Conservation (phyloP, 1,284 basidiomycete species). For the Fomitopsis palustris region DNA sequence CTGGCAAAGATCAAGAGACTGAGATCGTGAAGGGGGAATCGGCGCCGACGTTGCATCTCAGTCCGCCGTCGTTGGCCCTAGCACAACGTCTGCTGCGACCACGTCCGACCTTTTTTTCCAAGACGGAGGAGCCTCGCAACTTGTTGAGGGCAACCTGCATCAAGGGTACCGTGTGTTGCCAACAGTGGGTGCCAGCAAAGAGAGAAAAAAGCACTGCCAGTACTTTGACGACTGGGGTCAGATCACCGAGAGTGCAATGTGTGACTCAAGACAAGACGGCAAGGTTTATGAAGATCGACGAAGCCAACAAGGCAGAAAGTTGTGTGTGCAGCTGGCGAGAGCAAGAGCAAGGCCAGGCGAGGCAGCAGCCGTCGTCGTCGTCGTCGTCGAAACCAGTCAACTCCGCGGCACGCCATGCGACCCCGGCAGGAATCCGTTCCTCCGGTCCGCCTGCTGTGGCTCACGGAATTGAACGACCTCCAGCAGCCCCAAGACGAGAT, state of each 20-base stretch:
- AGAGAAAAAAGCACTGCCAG: not conserved
- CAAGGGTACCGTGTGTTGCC: not conserved
- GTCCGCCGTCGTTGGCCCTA: too few relatives aligned
- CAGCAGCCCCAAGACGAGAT: not conserved
- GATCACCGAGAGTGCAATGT: not conserved
- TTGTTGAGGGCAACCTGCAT: not conserved
- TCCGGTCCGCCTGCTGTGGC: not conserved
- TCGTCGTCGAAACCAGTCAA: not conserved
- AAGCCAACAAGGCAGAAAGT: not conserved
- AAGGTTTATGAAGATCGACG: not conserved
- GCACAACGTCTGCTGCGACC: too few relatives aligned
- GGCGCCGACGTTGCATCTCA: not conserved
- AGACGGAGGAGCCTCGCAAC: not conserved
- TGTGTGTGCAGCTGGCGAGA: not conserved
- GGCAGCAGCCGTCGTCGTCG: not conserved
- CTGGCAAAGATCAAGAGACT: not conserved
- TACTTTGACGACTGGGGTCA: not conserved
- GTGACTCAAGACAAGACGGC: too few relatives aligned
- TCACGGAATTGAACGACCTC: not conserved
- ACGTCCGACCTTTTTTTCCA: too few relatives aligned
- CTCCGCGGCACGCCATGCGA: not conserved
- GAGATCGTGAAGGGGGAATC: not conserved
- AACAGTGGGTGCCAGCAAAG: not conserved
- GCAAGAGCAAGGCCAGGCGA: too few relatives aligned
- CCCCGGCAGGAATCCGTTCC: not conserved